Evolutionary conservation across 208 protist genomes (phyloP).

Genomic region (Zelonia costaricensis): DNA sequence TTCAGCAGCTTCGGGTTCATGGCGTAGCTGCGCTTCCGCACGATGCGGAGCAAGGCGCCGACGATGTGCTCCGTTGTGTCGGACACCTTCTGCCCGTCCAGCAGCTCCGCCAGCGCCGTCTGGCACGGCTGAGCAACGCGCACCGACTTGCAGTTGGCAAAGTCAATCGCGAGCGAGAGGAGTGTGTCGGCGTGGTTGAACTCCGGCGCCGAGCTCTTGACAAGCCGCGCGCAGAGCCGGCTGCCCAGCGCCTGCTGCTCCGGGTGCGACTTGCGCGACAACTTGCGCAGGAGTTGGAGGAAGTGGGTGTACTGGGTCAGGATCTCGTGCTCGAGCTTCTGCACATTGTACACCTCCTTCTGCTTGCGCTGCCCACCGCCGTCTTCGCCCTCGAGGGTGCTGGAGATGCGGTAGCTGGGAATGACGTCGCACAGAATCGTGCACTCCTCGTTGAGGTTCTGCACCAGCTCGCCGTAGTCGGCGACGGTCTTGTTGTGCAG

Average conservation of each 20-base stretch:
- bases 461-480: conserved; percentile 86
- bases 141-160: conserved; percentile 88
- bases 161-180: conserved; percentile 76
- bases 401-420: conserved; percentile 88
- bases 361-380: conserved; percentile 80
- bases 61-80: conserved; percentile 87
- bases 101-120: conserved; percentile 73
- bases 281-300: conserved; percentile 87
- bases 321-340: conserved; percentile 90
- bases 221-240: conserved; percentile 78
- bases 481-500: conserved; percentile 80
- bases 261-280: conserved; percentile 84
- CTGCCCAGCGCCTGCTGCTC: conserved; percentile 93
- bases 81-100: conserved; percentile 88
- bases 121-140: conserved; percentile 85
- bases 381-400: conserved; percentile 79
- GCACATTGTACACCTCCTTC: conserved; percentile 91
- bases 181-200: conserved; percentile 91
- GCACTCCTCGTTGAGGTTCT: conserved; percentile 89
- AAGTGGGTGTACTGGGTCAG: conserved; percentile 93
- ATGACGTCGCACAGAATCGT: conserved; percentile 85
- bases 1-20: conserved; percentile 92
- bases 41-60: conserved; percentile 80
- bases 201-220: conserved; percentile 76
- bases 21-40: conserved; percentile 89